phyloP scores from a whole-genome alignment of 2,329 filamentous ascomycete genomes.

The Helotiales sp. region DNA sequence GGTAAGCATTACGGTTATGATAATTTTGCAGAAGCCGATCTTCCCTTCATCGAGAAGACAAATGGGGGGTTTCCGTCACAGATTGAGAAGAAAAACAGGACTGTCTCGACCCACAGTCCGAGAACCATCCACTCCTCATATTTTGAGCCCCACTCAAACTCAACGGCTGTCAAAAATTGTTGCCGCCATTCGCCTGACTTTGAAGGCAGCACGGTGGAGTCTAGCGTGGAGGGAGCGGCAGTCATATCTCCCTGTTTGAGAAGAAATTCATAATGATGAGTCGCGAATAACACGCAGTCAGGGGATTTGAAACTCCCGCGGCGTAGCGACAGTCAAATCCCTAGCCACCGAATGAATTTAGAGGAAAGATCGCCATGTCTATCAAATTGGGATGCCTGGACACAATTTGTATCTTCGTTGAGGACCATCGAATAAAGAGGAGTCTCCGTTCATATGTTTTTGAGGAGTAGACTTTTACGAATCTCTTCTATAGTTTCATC shows the following conservation, averaged over 20 bases:
- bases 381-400: background rate
- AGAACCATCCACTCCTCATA: background rate
- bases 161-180: background rate
- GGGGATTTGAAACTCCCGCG: background rate
- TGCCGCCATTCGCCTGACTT: background rate
- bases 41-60: too few species aligned
- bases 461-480: background rate
- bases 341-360: background rate
- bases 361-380: background rate
- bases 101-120: background rate
- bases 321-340: background rate
- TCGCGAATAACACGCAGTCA: background rate
- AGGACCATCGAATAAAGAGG: background rate
- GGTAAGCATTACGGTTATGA: background rate
- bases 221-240: background rate
- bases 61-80: too few species aligned
- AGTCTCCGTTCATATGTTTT: background rate
- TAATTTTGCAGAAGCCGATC: too few species aligned
- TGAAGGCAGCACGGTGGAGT: background rate
- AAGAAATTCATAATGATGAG: background rate
- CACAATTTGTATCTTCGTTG: background rate
- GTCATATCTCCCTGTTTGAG: background rate
- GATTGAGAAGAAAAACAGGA: background rate
- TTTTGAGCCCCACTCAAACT: background rate
- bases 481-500: conserved; percentile 5